Percentiles rank a stretch among this genome's conserved stretches.
phyloP scores from a whole-genome alignment of 164 flowering plant genomes.

The Stephania japonica region DNA sequence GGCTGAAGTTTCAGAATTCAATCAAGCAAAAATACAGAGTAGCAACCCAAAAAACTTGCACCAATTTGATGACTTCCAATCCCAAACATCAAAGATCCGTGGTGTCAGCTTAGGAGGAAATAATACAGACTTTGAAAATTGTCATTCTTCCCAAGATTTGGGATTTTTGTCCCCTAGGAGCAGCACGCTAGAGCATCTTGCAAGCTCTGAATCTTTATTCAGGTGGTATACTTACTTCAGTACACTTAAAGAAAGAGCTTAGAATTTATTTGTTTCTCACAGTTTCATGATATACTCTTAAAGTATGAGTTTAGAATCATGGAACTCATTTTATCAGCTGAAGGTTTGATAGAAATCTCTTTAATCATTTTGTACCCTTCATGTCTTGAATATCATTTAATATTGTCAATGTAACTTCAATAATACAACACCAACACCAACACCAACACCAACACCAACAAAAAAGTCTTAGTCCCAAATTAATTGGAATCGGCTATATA shows the following conservation, averaged over 20 bases:
- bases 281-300: not conserved
- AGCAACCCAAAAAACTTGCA: conserved; percentile 23
- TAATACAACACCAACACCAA: too few species aligned
- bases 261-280: not conserved
- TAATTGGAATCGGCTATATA: too few species aligned
- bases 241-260: not conserved
- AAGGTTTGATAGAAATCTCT: not conserved
- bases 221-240: conserved; percentile 40
- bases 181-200: conserved; percentile 39
- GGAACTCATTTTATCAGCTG: not conserved
- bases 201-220: conserved; percentile 61
- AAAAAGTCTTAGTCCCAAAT: too few species aligned
- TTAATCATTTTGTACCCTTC: not conserved
- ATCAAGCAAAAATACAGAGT: conserved; percentile 31
- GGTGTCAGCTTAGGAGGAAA: conserved; percentile 39
- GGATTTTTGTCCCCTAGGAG: conserved; percentile 24
- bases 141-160: conserved; percentile 44
- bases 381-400: too few species aligned
- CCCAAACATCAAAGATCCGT: conserved; percentile 40
- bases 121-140: conserved; percentile 35
- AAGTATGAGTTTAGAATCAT: not conserved
- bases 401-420: too few species aligned
- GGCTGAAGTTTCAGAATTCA: conserved; percentile 52
- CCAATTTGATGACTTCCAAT: conserved; percentile 36
- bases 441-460: too few species aligned